Conservation (phyloP, 2,329 filamentous ascomycete species). For the Chaetomium sp. region DNA sequence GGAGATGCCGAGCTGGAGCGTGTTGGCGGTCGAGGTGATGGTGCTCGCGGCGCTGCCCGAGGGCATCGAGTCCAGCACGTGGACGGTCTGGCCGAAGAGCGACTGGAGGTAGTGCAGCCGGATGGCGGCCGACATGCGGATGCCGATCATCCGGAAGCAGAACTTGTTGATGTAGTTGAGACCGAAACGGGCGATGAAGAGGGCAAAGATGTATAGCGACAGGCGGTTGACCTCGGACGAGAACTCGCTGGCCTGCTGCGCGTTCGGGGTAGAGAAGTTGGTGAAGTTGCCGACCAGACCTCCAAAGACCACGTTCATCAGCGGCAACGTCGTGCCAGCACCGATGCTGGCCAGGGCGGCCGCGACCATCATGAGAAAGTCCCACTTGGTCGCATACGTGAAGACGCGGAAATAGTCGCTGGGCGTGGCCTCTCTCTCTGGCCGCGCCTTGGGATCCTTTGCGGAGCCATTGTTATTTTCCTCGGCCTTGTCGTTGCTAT, state of each 20-base stretch:
- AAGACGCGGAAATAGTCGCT: constrained; percentile 48
- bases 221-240: constrained; percentile 36
- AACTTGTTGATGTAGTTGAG: constrained; percentile 53
- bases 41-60: constrained; percentile 55
- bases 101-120: constrained; percentile 58
- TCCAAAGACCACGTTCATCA: constrained; percentile 57
- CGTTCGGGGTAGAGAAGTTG: constrained; percentile 30
- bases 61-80: constrained; percentile 60
- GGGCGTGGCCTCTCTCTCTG: constrained; percentile 40
- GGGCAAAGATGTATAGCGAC: constrained; percentile 60
- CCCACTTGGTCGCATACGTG: constrained; percentile 47
- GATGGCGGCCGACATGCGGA: constrained; percentile 54
- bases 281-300: constrained; percentile 45
- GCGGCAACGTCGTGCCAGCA: constrained; percentile 48
- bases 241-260: constrained; percentile 34
- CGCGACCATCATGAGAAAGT: constrained; percentile 41
- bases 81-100: constrained; percentile 59
- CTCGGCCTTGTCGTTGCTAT: constrained; percentile 3
- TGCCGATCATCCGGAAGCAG: constrained; percentile 54
- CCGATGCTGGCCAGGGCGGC: constrained; percentile 45
- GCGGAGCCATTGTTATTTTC: not conserved
- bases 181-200: constrained; percentile 61
- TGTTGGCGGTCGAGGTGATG: constrained; percentile 58
- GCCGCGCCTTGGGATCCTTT: constrained; percentile 29
- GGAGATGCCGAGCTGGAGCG: constrained; percentile 58